A percentile compares a stretch with the other conserved stretches of the same genome.
Evolutionary conservation across 345 rosid species (phyloP).

Genomic region (Aegle marmelos): DNA sequence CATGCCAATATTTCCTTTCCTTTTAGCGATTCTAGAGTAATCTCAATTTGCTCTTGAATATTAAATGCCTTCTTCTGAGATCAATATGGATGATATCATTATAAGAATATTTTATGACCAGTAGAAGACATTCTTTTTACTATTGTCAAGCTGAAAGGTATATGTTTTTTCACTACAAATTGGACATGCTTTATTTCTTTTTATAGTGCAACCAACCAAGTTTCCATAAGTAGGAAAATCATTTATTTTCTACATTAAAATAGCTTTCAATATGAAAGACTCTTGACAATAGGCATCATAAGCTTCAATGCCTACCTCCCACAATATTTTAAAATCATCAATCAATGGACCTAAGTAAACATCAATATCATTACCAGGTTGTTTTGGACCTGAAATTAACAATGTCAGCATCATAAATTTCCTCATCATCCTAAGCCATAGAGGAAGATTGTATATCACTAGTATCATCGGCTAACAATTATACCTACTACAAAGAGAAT

Average conservation of each 20-base stretch:
- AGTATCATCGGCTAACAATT: neutral
- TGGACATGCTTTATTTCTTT: neutral
- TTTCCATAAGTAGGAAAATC: neutral
- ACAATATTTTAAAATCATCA: neutral
- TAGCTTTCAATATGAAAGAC: neutral
- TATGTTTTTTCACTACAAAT: neutral
- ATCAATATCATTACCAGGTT: neutral
- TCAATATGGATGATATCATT: neutral
- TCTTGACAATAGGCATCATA: neutral
- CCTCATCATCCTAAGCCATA: neutral
- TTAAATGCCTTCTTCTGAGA: neutral
- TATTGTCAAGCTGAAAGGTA: rapidly evolving
- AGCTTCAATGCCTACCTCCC: neutral
- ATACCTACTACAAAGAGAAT: neutral
- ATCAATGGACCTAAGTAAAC: neutral
- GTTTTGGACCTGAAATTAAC: neutral
- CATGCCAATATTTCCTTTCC: too few relatives aligned
- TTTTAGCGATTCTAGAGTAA: too few relatives aligned
- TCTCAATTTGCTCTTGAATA: too few relatives aligned
- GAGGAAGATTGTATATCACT: neutral
- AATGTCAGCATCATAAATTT: neutral
- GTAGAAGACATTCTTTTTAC: too few relatives aligned
- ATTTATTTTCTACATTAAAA: neutral
- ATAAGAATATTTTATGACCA: neutral
- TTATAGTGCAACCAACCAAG: neutral